Evolutionary conservation across 139 green algal species (phyloP), one percentile per base, ranked within the genome.

Genomic region (Chlorella sp.): DNA sequence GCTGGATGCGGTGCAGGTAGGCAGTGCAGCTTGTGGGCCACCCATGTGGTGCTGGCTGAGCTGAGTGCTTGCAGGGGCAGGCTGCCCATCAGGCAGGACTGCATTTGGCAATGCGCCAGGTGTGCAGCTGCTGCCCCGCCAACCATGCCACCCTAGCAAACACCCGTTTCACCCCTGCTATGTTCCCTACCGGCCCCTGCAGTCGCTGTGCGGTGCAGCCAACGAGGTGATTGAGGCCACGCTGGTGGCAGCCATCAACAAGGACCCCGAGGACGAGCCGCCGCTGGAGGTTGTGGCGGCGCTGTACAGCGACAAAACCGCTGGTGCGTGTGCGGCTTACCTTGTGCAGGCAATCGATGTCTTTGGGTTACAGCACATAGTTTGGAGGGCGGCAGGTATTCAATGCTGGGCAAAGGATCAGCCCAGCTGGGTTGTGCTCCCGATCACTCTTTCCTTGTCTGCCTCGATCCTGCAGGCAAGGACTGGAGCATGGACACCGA

Each of bases 401-500:
- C n/a, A n/a, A n/a, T n/a, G n/a, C n/a, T n/a, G n/a, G n/a, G n/a
- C n/a, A n/a, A n/a, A n/a, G n/a, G n/a, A n/a, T n/a, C n/a, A n/a
- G n/a, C n/a, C n/a, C n/a, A n/a, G n/a, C n/a, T n/a, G n/a, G n/a
- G n/a, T n/a, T n/a, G n/a, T n/a, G n/a, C n/a, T n/a, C n/a, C n/a
- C n/a, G n/a, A n/a, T n/a, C n/a, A n/a, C n/a, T n/a, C n/a, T n/a
- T n/a, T n/a, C n/a, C n/a, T n/a, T n/a, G n/a, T n/a, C n/a, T n/a
- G n/a, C n/a, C n/a, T 51, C 41, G 20, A 57, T 87, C 11, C 70
- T 87, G 36, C 85, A 92, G 75, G 88, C 57, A 90, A 85, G 62
- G 85, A 91, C 28, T 90, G 88, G 88, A 71, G 32, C 4, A n/a
- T 90, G 78, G 90, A 93, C 56, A 63, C 67, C 9, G 90, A 93